Percentiles rank a stretch among this genome's conserved stretches.
phyloP scores from a whole-genome alignment of 2,329 filamentous ascomycete species.

The Rhynchosporium agropyri region DNA sequence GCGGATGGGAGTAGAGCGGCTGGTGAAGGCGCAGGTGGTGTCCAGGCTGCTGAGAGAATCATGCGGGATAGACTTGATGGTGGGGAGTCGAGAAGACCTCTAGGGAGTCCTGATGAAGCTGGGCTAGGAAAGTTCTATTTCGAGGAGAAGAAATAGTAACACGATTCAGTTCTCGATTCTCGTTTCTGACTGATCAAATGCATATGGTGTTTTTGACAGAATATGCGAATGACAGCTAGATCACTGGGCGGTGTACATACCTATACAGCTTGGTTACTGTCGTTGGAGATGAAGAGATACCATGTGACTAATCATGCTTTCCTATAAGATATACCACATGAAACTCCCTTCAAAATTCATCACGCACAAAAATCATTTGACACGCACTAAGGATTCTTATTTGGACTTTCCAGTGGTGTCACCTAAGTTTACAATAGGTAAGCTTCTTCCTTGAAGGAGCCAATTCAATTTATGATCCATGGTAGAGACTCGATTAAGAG shows the following conservation, averaged over 20 bases:
- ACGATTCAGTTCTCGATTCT: no score
- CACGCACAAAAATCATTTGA: no score
- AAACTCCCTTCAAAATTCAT: neutral
- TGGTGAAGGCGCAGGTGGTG: slow-evolving; percentile 26
- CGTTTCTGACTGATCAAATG: neutral
- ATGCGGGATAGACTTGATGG: slow-evolving; percentile 61
- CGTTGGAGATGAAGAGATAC: neutral
- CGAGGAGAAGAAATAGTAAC: slow-evolving; percentile 50
- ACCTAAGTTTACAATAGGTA: no score
- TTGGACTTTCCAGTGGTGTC: no score
- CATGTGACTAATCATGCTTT: neutral
- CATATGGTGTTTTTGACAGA: neutral
- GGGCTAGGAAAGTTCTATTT: slow-evolving; percentile 63
- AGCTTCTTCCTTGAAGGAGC: no score
- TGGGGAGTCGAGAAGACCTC: slow-evolving; percentile 47
- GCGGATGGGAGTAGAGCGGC: slow-evolving; percentile 56
- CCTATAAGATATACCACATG: neutral
- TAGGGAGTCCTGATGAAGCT: slow-evolving; percentile 48
- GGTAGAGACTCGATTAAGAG: no score
- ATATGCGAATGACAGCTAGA: neutral
- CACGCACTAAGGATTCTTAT: no score
- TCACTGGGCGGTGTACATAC: slow-evolving; percentile 1
- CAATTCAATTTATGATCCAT: no score
- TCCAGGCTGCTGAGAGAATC: slow-evolving; percentile 66
- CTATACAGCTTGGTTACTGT: neutral